Percentiles rank a stretch among this genome's conserved stretches.
Conservation (phyloP, 192 early-diverging fungal species). For the Coemansia furcata region DNA sequence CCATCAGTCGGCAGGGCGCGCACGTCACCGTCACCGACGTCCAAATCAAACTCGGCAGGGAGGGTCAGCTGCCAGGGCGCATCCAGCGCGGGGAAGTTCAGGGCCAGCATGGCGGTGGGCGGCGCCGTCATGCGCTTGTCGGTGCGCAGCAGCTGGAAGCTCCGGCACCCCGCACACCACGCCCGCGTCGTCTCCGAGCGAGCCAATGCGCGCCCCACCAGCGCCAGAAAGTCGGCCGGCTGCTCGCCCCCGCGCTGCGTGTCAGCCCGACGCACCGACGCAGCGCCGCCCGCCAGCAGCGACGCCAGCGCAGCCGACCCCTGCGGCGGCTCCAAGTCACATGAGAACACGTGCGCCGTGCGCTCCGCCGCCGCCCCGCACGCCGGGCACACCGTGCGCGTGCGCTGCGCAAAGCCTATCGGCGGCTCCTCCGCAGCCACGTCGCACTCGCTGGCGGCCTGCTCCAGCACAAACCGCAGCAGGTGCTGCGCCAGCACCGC, state of each 20-base stretch:
- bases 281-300: slow-evolving; percentile 43
- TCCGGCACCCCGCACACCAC: slow-evolving; percentile 81
- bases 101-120: slow-evolving; percentile 66
- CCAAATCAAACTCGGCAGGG: neutral
- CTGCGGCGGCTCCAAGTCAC: slow-evolving; percentile 80
- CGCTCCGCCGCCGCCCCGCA: slow-evolving; percentile 62
- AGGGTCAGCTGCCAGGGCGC: neutral
- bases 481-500: slow-evolving; percentile 81
- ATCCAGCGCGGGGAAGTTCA: slow-evolving; percentile 69
- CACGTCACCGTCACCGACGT: neutral
- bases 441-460: slow-evolving; percentile 72
- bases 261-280: slow-evolving; percentile 38
- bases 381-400: slow-evolving; percentile 57
- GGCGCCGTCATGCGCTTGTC: slow-evolving; percentile 63
- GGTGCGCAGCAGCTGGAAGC: slow-evolving; percentile 78
- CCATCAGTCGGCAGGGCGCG: slow-evolving; percentile 1
- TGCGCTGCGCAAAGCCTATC: slow-evolving; percentile 34
- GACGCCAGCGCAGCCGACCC: slow-evolving; percentile 29
- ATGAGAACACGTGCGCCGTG: slow-evolving; percentile 72
- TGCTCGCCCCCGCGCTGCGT: slow-evolving; percentile 5
- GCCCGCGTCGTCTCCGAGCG: slow-evolving; percentile 54
- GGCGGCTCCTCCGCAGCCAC: slow-evolving; percentile 23
- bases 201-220: slow-evolving; percentile 23
- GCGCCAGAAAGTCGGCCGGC: slow-evolving; percentile 17
- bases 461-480: slow-evolving; percentile 89